Conservation (phyloP, 495 filamentous ascomycete species). For the Podospora bellae-mahoneyi region DNA sequence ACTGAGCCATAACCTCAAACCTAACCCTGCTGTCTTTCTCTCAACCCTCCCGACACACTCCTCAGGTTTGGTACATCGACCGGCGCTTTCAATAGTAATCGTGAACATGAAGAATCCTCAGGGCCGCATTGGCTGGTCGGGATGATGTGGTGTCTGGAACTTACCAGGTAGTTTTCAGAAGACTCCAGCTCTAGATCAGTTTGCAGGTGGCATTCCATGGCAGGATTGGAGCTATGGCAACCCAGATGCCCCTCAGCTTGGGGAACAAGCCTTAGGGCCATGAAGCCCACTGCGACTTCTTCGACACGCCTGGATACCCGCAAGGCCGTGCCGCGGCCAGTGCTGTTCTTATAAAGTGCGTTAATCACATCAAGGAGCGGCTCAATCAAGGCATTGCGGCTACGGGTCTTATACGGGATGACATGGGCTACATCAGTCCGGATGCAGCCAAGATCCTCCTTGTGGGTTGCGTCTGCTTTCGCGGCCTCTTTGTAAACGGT, state of each 20-base stretch:
- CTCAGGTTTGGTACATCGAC: background rate
- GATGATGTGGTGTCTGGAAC: background rate
- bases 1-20: background rate
- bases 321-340: background rate
- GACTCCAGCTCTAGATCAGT: background rate
- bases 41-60: background rate
- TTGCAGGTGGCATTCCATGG: background rate
- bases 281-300: background rate
- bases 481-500: too few relatives aligned
- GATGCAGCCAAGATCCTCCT: background rate
- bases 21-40: background rate
- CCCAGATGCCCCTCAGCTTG: background rate
- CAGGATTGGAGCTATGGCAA: background rate
- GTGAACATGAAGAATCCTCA: background rate
- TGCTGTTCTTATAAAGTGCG: background rate
- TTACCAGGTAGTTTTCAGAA: background rate
- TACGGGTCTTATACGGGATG: background rate
- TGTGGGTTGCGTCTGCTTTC: background rate
- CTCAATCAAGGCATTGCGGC: conserved; percentile 9
- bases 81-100: background rate
- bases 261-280: background rate
- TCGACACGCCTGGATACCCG: background rate
- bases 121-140: background rate
- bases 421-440: background rate
- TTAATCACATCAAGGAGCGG: background rate